Evolutionary conservation across 2,329 filamentous ascomycete species (phyloP).

Genomic region (Fusarium sp.): DNA sequence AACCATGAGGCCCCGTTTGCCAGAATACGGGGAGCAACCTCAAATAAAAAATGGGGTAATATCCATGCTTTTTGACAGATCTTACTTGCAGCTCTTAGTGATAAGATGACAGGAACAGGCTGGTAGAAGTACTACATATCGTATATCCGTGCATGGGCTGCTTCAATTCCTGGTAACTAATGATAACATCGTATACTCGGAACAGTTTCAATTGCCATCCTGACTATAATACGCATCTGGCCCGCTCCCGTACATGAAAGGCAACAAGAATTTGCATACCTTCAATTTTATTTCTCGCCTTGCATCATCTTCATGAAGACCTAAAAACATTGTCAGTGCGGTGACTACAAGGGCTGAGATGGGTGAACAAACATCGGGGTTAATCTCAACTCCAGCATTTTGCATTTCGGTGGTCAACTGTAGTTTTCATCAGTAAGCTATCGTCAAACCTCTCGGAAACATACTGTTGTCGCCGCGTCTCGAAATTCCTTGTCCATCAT

Average conservation of each 20-base stretch:
- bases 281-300: neutral
- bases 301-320: slow-evolving; percentile 34
- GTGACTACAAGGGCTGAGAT: too few species aligned
- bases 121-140: neutral
- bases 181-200: neutral
- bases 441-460: accelerated
- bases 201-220: neutral
- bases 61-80: neutral
- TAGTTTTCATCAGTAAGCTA: neutral
- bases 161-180: neutral
- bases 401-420: slow-evolving; percentile 37
- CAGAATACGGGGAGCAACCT: too few species aligned
- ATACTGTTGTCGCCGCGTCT: slow-evolving; percentile 33
- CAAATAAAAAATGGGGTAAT: too few species aligned
- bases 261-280: too few species aligned
- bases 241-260: accelerated
- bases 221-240: neutral
- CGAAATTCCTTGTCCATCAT: slow-evolving; percentile 42
- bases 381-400: slow-evolving; percentile 37
- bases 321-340: slow-evolving; percentile 8
- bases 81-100: neutral
- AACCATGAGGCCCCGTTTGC: neutral
- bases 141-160: neutral
- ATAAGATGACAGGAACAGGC: neutral
- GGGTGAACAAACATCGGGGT: slow-evolving; percentile 24